Conservation (phyloP, 1,284 basidiomycete species). For the Boletus smithii region DNA sequence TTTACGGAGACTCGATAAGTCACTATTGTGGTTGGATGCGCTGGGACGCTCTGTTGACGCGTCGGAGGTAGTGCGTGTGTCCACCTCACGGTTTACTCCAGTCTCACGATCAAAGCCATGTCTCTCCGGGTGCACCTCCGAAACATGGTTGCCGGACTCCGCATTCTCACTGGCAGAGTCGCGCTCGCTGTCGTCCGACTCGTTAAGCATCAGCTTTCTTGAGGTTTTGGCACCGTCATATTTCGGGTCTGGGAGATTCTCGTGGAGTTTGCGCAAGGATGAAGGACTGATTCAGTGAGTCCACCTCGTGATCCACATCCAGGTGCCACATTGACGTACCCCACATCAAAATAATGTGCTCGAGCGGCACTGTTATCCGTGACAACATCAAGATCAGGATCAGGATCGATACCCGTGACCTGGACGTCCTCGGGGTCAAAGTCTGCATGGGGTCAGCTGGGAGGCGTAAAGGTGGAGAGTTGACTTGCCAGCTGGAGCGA, state of each 20-base stretch:
- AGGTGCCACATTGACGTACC: constrained; percentile 47
- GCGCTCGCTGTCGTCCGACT: constrained; percentile 37
- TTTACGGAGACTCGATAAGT: constrained; percentile 53
- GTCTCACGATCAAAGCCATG: constrained; percentile 7
- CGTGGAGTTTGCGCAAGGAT: constrained; percentile 58
- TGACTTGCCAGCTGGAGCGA: constrained; percentile 61
- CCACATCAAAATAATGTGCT: constrained; percentile 82
- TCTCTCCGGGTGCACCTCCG: constrained; percentile 31
- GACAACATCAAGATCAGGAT: constrained; percentile 24
- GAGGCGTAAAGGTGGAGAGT: not conserved
- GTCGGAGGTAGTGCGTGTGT: not conserved
- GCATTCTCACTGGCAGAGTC: constrained; percentile 30
- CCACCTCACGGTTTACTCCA: constrained; percentile 1
- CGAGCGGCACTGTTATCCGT: constrained; percentile 42
- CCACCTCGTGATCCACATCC: constrained; percentile 5
- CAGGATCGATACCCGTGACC: constrained; percentile 31
- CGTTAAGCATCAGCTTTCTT: constrained; percentile 55
- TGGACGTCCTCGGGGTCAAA: constrained; percentile 74
- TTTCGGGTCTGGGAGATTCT: constrained; percentile 65
- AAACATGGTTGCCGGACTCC: constrained; percentile 8
- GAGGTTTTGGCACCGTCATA: constrained; percentile 69
- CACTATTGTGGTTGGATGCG: constrained; percentile 38
- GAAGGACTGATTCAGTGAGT: constrained; percentile 53
- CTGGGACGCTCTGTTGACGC: constrained; percentile 1
- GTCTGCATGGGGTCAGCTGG: constrained; percentile 43